Evolutionary conservation across 768 basidiomycete species (phyloP).

Genomic region (Amanita muscaria): DNA sequence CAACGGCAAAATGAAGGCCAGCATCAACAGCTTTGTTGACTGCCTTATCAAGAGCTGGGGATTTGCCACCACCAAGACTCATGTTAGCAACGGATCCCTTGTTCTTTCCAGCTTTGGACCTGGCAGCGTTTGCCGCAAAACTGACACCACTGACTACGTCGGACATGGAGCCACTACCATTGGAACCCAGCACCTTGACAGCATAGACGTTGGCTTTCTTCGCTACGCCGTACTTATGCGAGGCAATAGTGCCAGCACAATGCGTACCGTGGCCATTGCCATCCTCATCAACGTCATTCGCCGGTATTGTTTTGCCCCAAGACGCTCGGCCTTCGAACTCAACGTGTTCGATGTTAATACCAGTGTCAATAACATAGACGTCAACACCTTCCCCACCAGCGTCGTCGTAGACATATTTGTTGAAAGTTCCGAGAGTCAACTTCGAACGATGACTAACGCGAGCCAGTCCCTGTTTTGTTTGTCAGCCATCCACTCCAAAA

Average conservation of each 20-base stretch:
- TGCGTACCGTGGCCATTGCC: slow-evolving; percentile 95
- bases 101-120: slow-evolving; percentile 55
- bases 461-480: slow-evolving; percentile 72
- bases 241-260: slow-evolving; percentile 96
- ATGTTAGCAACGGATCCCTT: slow-evolving; percentile 97
- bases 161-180: slow-evolving; percentile 91
- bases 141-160: slow-evolving; percentile 86
- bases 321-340: slow-evolving; percentile 85
- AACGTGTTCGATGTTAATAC: slow-evolving; percentile 77
- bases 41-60: slow-evolving; percentile 69
- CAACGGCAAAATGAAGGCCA: slow-evolving; percentile 95
- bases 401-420: slow-evolving; percentile 63
- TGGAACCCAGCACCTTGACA: slow-evolving; percentile 90
- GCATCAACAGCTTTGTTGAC: slow-evolving; percentile 77
- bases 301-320: slow-evolving; percentile 92
- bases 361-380: slow-evolving; percentile 82
- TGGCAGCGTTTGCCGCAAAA: slow-evolving; percentile 58
- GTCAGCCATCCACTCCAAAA: slow-evolving; percentile 12
- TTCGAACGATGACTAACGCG: slow-evolving; percentile 81
- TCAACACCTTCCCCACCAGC: slow-evolving; percentile 89
- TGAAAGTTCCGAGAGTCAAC: slow-evolving; percentile 77
- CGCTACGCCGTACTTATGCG: slow-evolving; percentile 87
- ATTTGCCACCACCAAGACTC: slow-evolving; percentile 96
- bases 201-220: slow-evolving; percentile 86
- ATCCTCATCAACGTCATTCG: slow-evolving; percentile 77